Conservation (phyloP, 345 rosid genomes). For the Jatropha curcas region DNA sequence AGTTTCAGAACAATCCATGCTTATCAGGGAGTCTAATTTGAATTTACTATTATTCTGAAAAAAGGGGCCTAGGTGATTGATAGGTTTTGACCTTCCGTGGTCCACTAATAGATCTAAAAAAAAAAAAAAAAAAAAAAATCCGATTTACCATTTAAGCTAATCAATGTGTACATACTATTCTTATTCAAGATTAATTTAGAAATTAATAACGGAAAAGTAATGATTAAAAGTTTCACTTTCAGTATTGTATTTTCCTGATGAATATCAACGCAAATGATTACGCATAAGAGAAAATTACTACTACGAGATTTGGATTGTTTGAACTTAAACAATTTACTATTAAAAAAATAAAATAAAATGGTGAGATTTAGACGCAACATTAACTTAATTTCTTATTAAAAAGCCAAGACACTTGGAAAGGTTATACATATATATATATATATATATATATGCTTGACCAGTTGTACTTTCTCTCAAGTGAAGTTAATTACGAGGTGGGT, state of each 20-base stretch:
- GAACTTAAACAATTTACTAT: not conserved
- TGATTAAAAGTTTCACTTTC: not conserved
- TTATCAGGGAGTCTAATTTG: too few relatives aligned
- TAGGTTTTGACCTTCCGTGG: too few relatives aligned
- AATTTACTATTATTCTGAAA: too few relatives aligned
- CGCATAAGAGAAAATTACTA: conserved; percentile 4
- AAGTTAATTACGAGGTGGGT: not conserved
- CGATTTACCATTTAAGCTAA: too few relatives aligned
- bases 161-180: too few relatives aligned
- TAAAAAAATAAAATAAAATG: not conserved
- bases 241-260: conserved; percentile 3
- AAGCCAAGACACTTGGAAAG: conserved; percentile 20
- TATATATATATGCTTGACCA: not conserved
- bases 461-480: not conserved
- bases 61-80: too few relatives aligned
- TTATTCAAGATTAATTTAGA: too few relatives aligned
- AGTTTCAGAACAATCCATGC: too few relatives aligned
- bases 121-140: too few relatives aligned
- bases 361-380: conserved; percentile 19
- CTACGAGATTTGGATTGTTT: conserved; percentile 12
- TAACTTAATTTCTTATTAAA: conserved; percentile 7
- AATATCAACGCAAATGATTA: conserved; percentile 27
- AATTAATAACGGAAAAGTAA: too few relatives aligned
- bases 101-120: too few relatives aligned
- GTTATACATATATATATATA: conserved; percentile 1